Percentiles rank a stretch among this genome's conserved stretches.
These are phyloP conservation scores for Pseudopithomyces chartarum DNA, from an alignment of 2,329 filamentous ascomycete genomes.

Conservation along the genomic window DNA sequence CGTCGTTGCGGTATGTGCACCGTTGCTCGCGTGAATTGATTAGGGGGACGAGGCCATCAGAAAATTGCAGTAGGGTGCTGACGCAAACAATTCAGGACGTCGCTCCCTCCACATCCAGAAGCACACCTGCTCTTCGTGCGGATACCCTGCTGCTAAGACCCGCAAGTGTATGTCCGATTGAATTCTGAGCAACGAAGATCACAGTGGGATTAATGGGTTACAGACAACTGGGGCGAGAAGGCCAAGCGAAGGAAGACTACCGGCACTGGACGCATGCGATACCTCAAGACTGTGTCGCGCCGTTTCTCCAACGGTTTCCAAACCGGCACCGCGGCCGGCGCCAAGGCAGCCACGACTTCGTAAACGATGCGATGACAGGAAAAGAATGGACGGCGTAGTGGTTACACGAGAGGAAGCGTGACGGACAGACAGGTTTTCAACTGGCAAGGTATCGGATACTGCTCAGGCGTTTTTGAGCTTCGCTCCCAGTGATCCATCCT, in stretches of 20 bases:
- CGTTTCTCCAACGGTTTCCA: conserved; percentile 99
- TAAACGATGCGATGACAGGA: conserved; percentile 24
- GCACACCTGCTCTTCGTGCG: conserved; percentile 94
- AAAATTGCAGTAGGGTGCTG: conserved; percentile 34
- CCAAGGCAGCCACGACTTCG: conserved; percentile 64
- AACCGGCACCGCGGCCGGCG: conserved; percentile 82
- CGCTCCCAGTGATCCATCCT: conserved; percentile 36
- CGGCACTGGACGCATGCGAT: conserved; percentile 93
- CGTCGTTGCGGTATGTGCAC: conserved; percentile 88
- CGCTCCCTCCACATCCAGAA: conserved; percentile 99
- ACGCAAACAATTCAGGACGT: conserved; percentile 65
- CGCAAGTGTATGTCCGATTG: conserved; percentile 87
- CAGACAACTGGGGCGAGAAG: conserved; percentile 99
- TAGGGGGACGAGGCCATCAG: conserved; percentile 12
- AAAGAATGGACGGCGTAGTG: conserved; percentile 27
- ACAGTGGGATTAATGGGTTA: conserved; percentile 33
- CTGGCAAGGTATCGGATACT: conserved; percentile 36
- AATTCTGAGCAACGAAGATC: conserved; percentile 7
- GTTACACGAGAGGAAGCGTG: conserved; percentile 35
- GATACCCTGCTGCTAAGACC: conserved; percentile 96
- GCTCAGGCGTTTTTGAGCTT: conserved; percentile 43
- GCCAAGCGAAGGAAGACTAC: conserved; percentile 99
- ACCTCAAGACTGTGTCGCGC: conserved; percentile 89
- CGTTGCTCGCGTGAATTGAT: conserved; percentile 20
- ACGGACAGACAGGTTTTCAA: conserved; percentile 36